phyloP scores from a whole-genome alignment of 1,139 yeast genomes.

The Meyerozyma sp. region DNA sequence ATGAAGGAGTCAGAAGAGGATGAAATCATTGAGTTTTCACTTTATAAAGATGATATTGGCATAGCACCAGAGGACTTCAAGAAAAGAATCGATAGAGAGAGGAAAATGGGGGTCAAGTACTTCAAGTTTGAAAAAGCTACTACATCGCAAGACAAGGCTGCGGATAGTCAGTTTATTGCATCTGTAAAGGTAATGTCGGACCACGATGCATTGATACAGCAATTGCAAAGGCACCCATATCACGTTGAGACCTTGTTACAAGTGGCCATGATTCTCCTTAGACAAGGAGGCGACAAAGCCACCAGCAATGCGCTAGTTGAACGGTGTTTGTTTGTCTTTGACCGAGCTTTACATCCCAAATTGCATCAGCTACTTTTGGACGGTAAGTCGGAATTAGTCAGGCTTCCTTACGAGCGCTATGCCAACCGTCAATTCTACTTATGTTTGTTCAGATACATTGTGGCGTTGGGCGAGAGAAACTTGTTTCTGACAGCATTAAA shows the following conservation, averaged over 20 bases:
- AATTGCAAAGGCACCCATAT: constrained; percentile 60
- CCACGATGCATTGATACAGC: constrained; percentile 57
- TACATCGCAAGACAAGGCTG: constrained; percentile 37
- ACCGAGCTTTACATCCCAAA: constrained; percentile 44
- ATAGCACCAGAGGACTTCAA: not conserved
- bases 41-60: constrained; percentile 20
- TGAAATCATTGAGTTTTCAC: constrained; percentile 37
- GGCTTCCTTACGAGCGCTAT: constrained; percentile 72
- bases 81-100: constrained; percentile 28
- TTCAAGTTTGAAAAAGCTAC: constrained; percentile 45
- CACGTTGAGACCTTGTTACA: constrained; percentile 77
- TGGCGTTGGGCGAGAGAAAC: constrained; percentile 69
- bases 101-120: constrained; percentile 46
- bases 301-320: constrained; percentile 70
- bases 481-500: constrained; percentile 72
- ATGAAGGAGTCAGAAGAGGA: constrained; percentile 51
- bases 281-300: constrained; percentile 71
- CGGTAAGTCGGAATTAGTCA: constrained; percentile 53
- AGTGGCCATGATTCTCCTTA: constrained; percentile 65
- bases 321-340: constrained; percentile 73
- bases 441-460: constrained; percentile 67
- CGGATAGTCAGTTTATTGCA: constrained; percentile 59
- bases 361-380: constrained; percentile 43
- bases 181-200: constrained; percentile 68
- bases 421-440: constrained; percentile 75